Conservation (phyloP, 345 rosid species). For the Gossypium herbaceum region DNA sequence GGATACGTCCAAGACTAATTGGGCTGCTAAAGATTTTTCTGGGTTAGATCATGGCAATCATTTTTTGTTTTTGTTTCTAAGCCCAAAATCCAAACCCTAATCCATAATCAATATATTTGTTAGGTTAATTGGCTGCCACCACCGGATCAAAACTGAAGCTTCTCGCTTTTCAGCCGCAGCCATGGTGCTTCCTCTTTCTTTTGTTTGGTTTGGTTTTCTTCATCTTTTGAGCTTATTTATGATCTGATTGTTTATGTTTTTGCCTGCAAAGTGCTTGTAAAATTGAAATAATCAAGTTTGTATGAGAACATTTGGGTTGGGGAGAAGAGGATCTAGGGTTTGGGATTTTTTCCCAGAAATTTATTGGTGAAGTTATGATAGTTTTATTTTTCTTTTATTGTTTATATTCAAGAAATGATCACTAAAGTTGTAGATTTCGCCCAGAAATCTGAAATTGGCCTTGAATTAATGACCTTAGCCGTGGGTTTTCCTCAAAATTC, state of each 20-base stretch:
- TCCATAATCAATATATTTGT: neutral
- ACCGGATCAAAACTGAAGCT: neutral
- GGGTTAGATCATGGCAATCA: neutral
- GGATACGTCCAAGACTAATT: neutral
- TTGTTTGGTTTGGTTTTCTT: neutral
- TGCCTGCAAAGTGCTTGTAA: neutral
- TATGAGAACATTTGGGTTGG: no score
- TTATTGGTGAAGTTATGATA: no score
- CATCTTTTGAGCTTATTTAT: neutral
- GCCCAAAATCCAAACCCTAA: slow-evolving; percentile 8
- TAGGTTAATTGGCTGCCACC: neutral
- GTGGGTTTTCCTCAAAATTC: neutral
- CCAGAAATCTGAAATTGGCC: neutral
- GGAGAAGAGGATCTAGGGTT: no score
- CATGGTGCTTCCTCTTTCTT: neutral
- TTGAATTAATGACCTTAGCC: neutral
- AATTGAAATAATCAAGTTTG: neutral
- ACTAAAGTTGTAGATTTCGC: neutral
- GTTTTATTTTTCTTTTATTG: no score
- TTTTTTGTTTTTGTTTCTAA: neutral
- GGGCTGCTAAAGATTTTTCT: neutral
- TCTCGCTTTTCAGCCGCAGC: neutral
- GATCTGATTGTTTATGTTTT: neutral
- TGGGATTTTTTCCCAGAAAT: no score
- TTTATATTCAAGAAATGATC: neutral